A percentile compares a stretch with the other conserved stretches of the same genome.
phyloP scores from a whole-genome alignment of 192 early-diverging fungal genomes.

The Dimargaris cristalligena region DNA sequence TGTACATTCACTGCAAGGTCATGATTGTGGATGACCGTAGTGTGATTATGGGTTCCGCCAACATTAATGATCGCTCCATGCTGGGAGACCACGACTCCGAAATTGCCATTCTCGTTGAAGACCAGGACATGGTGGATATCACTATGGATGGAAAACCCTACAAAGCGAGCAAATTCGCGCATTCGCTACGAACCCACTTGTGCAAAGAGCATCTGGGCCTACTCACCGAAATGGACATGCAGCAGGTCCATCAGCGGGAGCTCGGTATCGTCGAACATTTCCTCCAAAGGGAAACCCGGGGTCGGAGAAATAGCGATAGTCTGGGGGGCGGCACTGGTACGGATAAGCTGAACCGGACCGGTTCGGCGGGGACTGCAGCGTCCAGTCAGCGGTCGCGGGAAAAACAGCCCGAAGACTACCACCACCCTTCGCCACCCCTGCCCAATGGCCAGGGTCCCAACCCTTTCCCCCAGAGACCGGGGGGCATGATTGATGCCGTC shows the following conservation, averaged over 20 bases:
- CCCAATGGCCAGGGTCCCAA: no score
- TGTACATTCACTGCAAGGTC: constrained; percentile 77
- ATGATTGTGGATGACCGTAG: constrained; percentile 76
- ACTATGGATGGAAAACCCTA: constrained; percentile 61
- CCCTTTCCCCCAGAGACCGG: no score
- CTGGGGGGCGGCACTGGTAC: not conserved
- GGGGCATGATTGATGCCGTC: not conserved
- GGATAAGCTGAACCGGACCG: not conserved
- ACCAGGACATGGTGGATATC: constrained; percentile 42
- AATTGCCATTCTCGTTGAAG: constrained; percentile 69
- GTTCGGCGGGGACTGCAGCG: not conserved
- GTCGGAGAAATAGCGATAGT: not conserved
- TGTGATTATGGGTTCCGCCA: constrained; percentile 73
- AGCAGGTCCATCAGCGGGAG: constrained; percentile 15
- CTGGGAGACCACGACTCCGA: constrained; percentile 75
- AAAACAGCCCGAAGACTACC: not conserved
- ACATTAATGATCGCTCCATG: constrained; percentile 86
- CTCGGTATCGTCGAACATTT: not conserved
- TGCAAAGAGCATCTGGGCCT: constrained; percentile 74
- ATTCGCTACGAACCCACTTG: constrained; percentile 51
- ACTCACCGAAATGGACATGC: constrained; percentile 28
- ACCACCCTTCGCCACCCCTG: no score
- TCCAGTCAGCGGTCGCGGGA: not conserved
- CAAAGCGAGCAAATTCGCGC: constrained; percentile 55
- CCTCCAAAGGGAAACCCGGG: not conserved